phyloP scores from a whole-genome alignment of 2,329 filamentous ascomycete species.

The Graphium sp. region DNA sequence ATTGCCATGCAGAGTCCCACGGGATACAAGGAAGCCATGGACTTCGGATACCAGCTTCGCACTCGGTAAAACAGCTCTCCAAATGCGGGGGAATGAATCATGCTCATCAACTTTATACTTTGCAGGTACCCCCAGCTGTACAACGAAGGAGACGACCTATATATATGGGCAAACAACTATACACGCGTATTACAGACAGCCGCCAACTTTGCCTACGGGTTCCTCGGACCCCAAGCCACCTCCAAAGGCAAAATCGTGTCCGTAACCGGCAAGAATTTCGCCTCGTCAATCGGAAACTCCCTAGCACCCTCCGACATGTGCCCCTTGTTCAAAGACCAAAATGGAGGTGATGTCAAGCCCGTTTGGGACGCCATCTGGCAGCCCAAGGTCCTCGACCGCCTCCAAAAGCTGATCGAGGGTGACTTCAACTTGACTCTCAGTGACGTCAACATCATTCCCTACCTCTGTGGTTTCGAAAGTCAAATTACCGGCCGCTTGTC shows the following conservation, averaged over 20 bases:
- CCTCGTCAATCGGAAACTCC: conserved; percentile 38
- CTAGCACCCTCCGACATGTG: conserved; percentile 47
- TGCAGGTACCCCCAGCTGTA: conserved; percentile 30
- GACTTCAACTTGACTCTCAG: conserved; percentile 32
- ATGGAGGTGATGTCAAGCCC: conserved; percentile 25
- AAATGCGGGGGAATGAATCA: neutral
- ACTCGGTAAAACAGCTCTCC: conserved; percentile 16
- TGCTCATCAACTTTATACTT: neutral
- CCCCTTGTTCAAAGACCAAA: conserved; percentile 37
- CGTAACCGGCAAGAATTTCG: conserved; percentile 36
- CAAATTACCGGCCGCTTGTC: conserved; percentile 46
- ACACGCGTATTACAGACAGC: conserved; percentile 46
- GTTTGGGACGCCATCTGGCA: conserved; percentile 33
- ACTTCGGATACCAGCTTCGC: conserved; percentile 34
- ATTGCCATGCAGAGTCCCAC: conserved; percentile 42
- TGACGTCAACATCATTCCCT: conserved; percentile 43
- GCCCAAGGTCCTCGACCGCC: conserved; percentile 31
- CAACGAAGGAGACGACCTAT: conserved; percentile 28
- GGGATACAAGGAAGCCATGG: conserved; percentile 43
- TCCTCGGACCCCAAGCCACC: conserved; percentile 36
- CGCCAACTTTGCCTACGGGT: conserved; percentile 42
- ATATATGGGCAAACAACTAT: conserved; percentile 51
- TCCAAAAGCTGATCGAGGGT: conserved; percentile 35
- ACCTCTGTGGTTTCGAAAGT: conserved; percentile 55
- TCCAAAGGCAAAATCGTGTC: conserved; percentile 37